Base-by-base conservation (phyloP, 192 early-diverging fungal species). In the Mortierella claussenii region DNA sequence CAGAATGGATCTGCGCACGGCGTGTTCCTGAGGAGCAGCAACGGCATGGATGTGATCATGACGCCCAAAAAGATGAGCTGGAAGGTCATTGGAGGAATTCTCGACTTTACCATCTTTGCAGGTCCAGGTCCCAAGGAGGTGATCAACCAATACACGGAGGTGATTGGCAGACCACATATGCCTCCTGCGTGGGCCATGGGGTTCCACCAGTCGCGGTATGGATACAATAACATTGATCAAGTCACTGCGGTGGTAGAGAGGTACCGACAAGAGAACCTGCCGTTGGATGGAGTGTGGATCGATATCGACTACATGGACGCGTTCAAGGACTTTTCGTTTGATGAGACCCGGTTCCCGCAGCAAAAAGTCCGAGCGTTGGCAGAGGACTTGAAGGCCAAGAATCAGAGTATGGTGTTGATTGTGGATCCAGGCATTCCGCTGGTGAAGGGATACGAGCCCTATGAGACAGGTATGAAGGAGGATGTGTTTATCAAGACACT, bases 241-340 rank as follows among this genome's bases (percentile, higher is more conserved):
- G 83, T 90, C 20, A 81, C 89, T 45, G 48, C 71, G 2, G 84
- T 88, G 2, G 84, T 90, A 30, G 65, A 76, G 18, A 80, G 79
- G 26, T 89, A 92, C 60, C 62, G 76, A 15, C 58, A 85, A 18
- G 83, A 82, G 20, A 69, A 79, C 10, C 85, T 92, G 46, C 90
- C 90, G 8, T 64, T 90, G 37, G 89, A 90, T 26, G 83, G 69
- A 4, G 80, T 82, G 20, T 91, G 89, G 89, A 88, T 86, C 4
- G 89, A 91, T 58, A 86, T 91, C 45, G 90, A 91, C 56, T 92
- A 91, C 60, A 92, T 92, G 91, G 87, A 90, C 40, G 26, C 42
- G 9, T 80, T 65, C 30, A 86, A 84, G 47, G 83, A 85, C 46
- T 92, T 92, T 43, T 84, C 91, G 1, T 89, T 83, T 43, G 85